These are phyloP conservation scores for Castanopsis chinensis DNA, from an alignment of 306 rosid genomes.

Conservation along the genomic window DNA sequence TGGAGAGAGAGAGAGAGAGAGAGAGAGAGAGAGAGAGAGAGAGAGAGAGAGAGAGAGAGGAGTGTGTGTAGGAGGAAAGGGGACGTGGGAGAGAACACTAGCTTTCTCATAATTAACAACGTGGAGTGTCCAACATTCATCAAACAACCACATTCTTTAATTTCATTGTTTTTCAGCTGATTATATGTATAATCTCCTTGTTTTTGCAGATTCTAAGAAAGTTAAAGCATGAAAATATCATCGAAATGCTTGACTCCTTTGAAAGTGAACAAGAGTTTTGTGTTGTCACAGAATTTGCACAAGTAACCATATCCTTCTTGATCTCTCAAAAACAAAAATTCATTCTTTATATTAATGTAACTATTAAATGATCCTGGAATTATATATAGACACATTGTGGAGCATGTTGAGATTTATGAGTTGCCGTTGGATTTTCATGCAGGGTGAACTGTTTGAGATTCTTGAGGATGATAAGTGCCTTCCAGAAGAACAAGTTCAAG, in stretches of 20 bases:
- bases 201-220: slow-evolving; percentile 80
- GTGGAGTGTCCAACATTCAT: not conserved
- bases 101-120: not conserved
- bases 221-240: slow-evolving; percentile 92
- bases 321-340: not conserved
- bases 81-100: not conserved
- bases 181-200: slow-evolving; percentile 9
- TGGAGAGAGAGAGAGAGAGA: not conserved
- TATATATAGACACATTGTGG: slow-evolving; percentile 5
- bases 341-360: not conserved
- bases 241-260: slow-evolving; percentile 97
- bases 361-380: not conserved
- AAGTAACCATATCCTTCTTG: slow-evolving; percentile 43
- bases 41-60: not conserved
- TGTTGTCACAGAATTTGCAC: slow-evolving; percentile 96
- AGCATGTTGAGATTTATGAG: slow-evolving; percentile 6
- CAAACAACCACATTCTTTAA: not conserved
- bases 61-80: not conserved
- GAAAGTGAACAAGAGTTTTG: slow-evolving; percentile 97
- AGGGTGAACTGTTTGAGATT: slow-evolving; percentile 99
- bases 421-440: slow-evolving; percentile 22
- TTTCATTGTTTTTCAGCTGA: slow-evolving; percentile 6
- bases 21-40: not conserved
- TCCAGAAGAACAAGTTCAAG: slow-evolving; percentile 99
- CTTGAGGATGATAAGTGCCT: slow-evolving; percentile 98